Evolutionary conservation across 2,329 filamentous ascomycete genomes (phyloP).

Genomic region (Parascedosporium putredinis): DNA sequence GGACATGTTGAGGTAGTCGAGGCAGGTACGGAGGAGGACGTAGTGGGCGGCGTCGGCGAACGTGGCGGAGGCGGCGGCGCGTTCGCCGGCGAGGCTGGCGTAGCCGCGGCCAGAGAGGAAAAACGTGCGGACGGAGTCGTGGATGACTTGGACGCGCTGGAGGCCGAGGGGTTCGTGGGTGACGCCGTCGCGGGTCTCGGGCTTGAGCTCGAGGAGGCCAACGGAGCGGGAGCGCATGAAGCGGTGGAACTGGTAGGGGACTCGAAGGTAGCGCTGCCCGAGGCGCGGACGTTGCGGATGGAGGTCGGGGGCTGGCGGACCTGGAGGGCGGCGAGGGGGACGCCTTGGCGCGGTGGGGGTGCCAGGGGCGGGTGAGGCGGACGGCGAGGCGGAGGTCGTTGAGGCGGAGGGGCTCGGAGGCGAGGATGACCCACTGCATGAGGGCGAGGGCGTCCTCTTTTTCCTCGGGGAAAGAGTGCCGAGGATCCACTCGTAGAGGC

Average conservation of each 20-base stretch:
- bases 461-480: constrained; percentile 19
- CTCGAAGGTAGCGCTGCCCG: constrained; percentile 16
- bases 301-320: constrained; percentile 16
- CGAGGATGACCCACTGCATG: constrained; percentile 25
- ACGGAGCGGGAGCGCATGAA: constrained; percentile 22
- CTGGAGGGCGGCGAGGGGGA: constrained; percentile 15
- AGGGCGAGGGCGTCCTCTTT: constrained; percentile 19
- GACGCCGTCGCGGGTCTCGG: constrained; percentile 12
- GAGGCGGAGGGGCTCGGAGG: constrained; percentile 20
- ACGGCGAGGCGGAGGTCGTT: constrained; percentile 22
- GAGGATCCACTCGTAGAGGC: constrained; percentile 24
- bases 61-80: constrained; percentile 9
- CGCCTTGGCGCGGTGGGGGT: constrained; percentile 4
- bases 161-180: constrained; percentile 17
- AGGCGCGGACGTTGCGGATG: constrained; percentile 16
- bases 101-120: constrained; percentile 23
- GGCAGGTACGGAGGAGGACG: constrained; percentile 19
- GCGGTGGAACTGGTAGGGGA: constrained; percentile 18
- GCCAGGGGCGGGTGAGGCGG: constrained; percentile 16
- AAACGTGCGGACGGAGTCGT: constrained; percentile 21
- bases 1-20: constrained; percentile 22
- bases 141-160: constrained; percentile 20
- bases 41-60: constrained; percentile 20
- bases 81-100: constrained; percentile 14
- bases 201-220: constrained; percentile 20